Evolutionary conservation across 768 basidiomycete genomes (phyloP), one percentile per base, ranked within the genome.

Genomic region (Cyathus striatus): DNA sequence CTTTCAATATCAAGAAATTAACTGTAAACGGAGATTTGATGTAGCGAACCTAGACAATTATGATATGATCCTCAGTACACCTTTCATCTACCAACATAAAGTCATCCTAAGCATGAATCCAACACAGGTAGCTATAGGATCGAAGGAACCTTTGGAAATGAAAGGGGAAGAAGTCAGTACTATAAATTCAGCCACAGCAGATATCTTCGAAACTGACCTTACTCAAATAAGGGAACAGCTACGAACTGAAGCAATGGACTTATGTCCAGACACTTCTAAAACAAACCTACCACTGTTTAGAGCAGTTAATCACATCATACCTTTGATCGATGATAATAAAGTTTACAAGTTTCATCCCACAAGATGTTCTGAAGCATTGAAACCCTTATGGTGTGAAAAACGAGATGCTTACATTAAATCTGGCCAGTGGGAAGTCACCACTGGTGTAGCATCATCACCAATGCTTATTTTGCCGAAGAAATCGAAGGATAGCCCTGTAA

Each of bases 371-470:
- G 44, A 53, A 18, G 44, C 44, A 1, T 9, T 53, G 23, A 36
- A 41, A 21, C 34, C 42, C 5, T 37, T 40, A 23, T 53, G 51
- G 51, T 26, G 16, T 10, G 40, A 32, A 23, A 51, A 51, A 43
- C 10, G 40, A 6, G 32, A 41, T 22, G 43, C 43, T 2, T 51
- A 48, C 25, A 20, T 43, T 1, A 22, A 17, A 4, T 27, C 32
- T 0, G 47, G 50, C 2, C 35, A 47, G 0, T 51, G 50, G 50
- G 13, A 33, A 13, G 25, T 46, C 0, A 40, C 41, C 1, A 39
- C 17, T 12, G 35, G 35, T 18, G 17, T 18, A 10, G 35, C 35
- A 12, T 9, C 35, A 10, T 36, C 12, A 7, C 35, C 35, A 12
- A 36, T 36, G 35, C 17, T 36, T 12, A 36, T 36, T 36, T 6